Evolutionary conservation across 23 red algal species (phyloP), one percentile per base, ranked within the genome.

Genomic region (Gracilaria vermiculophylla): DNA sequence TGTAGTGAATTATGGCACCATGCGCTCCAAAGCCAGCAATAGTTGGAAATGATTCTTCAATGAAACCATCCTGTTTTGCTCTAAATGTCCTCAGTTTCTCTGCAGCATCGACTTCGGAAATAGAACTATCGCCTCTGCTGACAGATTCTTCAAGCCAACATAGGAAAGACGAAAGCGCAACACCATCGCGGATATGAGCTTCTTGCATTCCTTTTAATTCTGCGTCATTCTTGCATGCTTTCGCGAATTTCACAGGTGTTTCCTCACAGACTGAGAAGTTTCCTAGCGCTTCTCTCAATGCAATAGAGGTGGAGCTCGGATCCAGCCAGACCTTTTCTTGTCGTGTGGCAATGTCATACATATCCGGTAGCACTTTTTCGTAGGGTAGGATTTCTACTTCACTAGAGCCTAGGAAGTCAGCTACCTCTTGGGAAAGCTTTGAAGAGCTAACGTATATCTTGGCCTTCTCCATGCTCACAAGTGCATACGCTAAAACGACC

Each of bases 1-100:
- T 74, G 56, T 98, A 98, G 69, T 98, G 96, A 72, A 98, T 98
- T 49, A 98, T 91, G 5, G 96, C 92, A 4, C 92, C 96, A 72
- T 98, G 95, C 15, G 92, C 52, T 33, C 96, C 96, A 45, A 75
- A 54, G 8, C 91, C 96, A 20, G 89, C 83, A 66, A 98, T 98
- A 5, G 96, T 98, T 0, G 80, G 83, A 75, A 98, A 98, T 14
- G 85, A 79, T 21, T 80, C 83, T 24, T 58, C 58, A 51, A 98
- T 57, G 66, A 95, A 98, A 4, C 90, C 86, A 21, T 77, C 21
- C 32, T 95, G 92, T 41, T 44, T 32, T 10, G 89, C 65, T 23
- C 96, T 74, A 77, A 95, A 95, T 10, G 43, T 51, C 24, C 50
- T 51, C 27, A 95, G 90, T 76, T 93, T 93, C 31, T 24, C 62